Percentiles rank a stretch among this genome's conserved stretches.
Evolutionary conservation across 2,329 filamentous ascomycete species (phyloP).

Genomic region (Pseudogymnoascus sp.): DNA sequence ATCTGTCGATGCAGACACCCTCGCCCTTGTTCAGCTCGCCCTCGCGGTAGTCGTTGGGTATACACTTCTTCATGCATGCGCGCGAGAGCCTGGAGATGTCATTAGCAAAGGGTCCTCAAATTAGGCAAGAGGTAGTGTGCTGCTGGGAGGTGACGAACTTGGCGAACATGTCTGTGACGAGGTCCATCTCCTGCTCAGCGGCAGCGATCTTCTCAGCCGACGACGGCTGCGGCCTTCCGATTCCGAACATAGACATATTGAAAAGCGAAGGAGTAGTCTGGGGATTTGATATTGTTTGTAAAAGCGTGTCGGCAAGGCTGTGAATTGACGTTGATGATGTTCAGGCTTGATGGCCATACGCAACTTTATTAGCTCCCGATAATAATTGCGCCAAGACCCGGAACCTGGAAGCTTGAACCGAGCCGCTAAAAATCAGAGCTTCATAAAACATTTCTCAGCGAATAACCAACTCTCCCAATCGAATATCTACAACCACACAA

Average conservation of each 20-base stretch:
- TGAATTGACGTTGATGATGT: conserved; percentile 8
- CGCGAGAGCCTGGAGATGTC: conserved; percentile 60
- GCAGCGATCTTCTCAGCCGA: conserved; percentile 96
- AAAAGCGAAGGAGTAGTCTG: not conserved
- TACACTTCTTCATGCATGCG: conserved; percentile 89
- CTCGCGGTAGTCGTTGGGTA: conserved; percentile 88
- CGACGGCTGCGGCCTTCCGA: conserved; percentile 71
- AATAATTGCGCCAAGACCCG: conserved; percentile 7
- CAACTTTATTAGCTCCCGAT: conserved; percentile 6
- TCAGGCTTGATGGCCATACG: conserved; percentile 7
- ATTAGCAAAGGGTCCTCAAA: conserved; percentile 10
- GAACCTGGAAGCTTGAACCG: conserved; percentile 11
- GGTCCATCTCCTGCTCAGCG: conserved; percentile 94
- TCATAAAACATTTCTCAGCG: conserved; percentile 2
- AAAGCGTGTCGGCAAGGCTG: not conserved
- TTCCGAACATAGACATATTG: conserved; percentile 66
- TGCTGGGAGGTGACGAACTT: conserved; percentile 51
- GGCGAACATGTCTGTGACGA: conserved; percentile 96
- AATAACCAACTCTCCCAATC: not conserved
- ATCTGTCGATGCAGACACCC: conserved; percentile 94
- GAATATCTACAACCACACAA: conserved; percentile 12
- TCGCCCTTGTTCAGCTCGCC: conserved; percentile 98
- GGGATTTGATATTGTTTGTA: not conserved
- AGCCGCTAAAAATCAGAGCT: conserved; percentile 19
- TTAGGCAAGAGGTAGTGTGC: conserved; percentile 8